phyloP scores from a whole-genome alignment of 2,329 filamentous ascomycete genomes.

The Sclerotinia sclerotiorum region DNA sequence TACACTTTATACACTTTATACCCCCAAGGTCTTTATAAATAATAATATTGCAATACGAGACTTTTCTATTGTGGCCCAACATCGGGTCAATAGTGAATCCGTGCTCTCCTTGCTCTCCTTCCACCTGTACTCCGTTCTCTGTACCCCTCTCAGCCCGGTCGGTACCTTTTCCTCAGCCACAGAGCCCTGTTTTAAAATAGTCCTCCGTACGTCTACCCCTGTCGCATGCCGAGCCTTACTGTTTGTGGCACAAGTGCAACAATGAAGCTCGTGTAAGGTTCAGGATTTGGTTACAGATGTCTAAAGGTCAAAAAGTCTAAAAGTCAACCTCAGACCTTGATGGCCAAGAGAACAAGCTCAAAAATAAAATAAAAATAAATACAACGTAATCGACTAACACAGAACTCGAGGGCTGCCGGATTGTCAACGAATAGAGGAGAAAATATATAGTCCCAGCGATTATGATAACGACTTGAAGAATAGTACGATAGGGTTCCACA shows the following conservation, averaged over 20 bases:
- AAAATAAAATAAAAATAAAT: not conserved
- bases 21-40: not conserved
- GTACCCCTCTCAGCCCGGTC: conserved; percentile 4
- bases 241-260: conserved; percentile 12
- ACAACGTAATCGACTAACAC: not conserved
- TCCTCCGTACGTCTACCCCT: conserved; percentile 8
- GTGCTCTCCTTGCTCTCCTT: not conserved
- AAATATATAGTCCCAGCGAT: conserved; percentile 16
- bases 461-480: conserved; percentile 30
- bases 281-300: conserved; percentile 21
- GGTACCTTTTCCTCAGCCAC: conserved; percentile 14
- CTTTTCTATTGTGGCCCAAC: not conserved
- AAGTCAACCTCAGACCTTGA: conserved; percentile 5
- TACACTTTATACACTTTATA: too few relatives aligned
- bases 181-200: conserved; percentile 27
- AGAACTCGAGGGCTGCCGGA: too few relatives aligned
- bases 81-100: not conserved
- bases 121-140: too few relatives aligned
- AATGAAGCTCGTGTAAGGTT: conserved; percentile 19
- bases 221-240: conserved; percentile 4
- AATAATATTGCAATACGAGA: not conserved
- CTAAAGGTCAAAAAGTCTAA: conserved; percentile 12
- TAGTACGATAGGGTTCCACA: conserved; percentile 19
- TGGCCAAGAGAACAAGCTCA: not conserved
- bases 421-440: not conserved